Evolutionary conservation across 75 land plant species (phyloP).

Genomic region (Cunninghamia lanceolata): DNA sequence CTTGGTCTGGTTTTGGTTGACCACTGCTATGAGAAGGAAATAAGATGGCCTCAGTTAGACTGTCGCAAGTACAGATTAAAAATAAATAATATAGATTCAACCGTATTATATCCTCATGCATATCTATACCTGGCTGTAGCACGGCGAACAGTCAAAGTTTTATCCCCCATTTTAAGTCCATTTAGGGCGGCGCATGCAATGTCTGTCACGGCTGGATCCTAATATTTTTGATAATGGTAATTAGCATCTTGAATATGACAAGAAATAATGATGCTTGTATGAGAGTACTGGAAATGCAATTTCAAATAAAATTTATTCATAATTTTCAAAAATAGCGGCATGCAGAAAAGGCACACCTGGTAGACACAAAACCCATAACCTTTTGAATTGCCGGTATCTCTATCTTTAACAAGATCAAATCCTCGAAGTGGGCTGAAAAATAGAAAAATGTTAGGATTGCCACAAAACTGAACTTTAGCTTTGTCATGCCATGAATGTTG

Average conservation of each 20-base stretch:
- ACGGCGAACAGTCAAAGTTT: conserved; percentile 80
- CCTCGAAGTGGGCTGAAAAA: conserved; percentile 66
- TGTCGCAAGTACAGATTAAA: background rate
- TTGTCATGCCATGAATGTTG: background rate
- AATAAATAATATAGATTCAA: background rate
- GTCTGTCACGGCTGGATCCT: conserved; percentile 87
- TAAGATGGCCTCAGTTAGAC: conserved; percentile 8
- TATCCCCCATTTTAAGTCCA: conserved; percentile 92
- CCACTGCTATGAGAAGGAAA: conserved; percentile 29
- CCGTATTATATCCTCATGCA: background rate
- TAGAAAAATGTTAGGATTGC: background rate
- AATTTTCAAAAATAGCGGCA: background rate
- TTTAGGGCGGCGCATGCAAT: conserved; percentile 91
- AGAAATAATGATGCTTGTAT: background rate
- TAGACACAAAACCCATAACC: conserved; percentile 98
- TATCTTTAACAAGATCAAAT: conserved; percentile 93
- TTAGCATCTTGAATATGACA: background rate
- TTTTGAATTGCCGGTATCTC: conserved; percentile 97
- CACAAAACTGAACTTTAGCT: background rate
- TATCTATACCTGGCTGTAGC: conserved; percentile 63
- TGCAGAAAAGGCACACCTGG: conserved; percentile 20
- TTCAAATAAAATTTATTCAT: background rate
- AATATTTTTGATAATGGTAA: background rate
- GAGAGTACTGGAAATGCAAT: background rate
- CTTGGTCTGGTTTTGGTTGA: conserved; percentile 78